A percentile compares a stretch with the other conserved stretches of the same genome.
phyloP scores from a whole-genome alignment of 345 rosid genomes.

The Crucihimalaya himalaica region DNA sequence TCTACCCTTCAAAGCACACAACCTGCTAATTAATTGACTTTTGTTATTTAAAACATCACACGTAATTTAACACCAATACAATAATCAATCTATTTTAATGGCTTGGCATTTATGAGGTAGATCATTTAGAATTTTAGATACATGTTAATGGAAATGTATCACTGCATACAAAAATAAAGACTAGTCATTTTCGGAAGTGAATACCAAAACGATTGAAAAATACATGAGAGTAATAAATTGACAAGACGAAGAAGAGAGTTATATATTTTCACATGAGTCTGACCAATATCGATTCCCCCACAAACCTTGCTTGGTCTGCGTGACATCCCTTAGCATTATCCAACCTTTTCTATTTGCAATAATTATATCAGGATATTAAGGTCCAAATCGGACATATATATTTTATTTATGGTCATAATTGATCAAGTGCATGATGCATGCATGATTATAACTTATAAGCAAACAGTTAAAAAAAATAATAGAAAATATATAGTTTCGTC shows the following conservation, averaged over 20 bases:
- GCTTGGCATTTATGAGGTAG: no score
- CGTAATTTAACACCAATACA: neutral
- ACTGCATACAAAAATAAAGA: neutral
- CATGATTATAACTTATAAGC: neutral
- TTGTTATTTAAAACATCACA: neutral
- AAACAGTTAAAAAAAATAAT: neutral
- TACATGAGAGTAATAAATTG: conserved; percentile 31
- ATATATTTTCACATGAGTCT: conserved; percentile 33
- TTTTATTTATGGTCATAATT: neutral
- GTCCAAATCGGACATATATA: neutral
- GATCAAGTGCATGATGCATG: neutral
- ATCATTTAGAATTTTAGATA: neutral
- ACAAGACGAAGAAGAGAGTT: conserved; percentile 18
- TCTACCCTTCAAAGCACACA: neutral
- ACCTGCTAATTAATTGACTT: no score
- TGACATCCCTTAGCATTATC: conserved; percentile 19
- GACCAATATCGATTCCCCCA: conserved; percentile 23
- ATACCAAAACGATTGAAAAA: conserved; percentile 6
- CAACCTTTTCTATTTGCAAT: neutral
- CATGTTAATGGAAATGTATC: conserved; percentile 13
- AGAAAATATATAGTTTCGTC: neutral
- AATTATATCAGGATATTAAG: neutral
- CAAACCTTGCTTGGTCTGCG: conserved; percentile 4
- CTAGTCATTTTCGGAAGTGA: conserved; percentile 29
- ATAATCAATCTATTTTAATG: neutral